Evolutionary conservation across 1,284 basidiomycete genomes (phyloP), one percentile per base, ranked within the genome.

Genomic region (Malassezia pachydermatis): DNA sequence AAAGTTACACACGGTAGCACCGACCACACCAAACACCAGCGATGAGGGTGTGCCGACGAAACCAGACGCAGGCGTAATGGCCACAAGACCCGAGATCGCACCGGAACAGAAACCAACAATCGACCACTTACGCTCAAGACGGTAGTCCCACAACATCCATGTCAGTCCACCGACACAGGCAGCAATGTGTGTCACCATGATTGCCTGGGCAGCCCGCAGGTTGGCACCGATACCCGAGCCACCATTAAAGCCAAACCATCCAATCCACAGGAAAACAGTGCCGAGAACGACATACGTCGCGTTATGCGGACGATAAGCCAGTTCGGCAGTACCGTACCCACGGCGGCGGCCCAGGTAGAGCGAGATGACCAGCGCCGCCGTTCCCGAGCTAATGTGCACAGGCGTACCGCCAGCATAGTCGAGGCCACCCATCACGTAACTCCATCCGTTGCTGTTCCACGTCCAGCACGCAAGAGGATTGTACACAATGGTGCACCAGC

Each of bases 401-500:
- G 74, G 74, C 35, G 70, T 71, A 27, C 74, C 73, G 45, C 74
- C 73, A 14, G 74, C 74, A 51, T 68, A 75, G 58, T 75, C 73
- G 27, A 75, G 67, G n/a, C 68, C 69, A 23, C 73, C 65, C 48
- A 72, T 54, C 17, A 50, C 48, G 55, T 62, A 64, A 30, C 61
- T 47, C 69, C 70, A 72, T n/a, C 69, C 69, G 6, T 56, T 43
- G 17, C 45, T 50, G 54, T 65, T 70, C 70, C 70, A 72, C 1
- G 69, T 67, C 68, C 67, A 70, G 57, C 58, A 62, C 19, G 67
- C 68, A 41, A 71, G 60, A 27, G 68, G 70, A 54, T 59, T 63
- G 75, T 95, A 95, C 27, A 94, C 89, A 55, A 95, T 74, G 3
- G 90, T 95, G 10, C 84, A 77, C 89, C 92, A 98, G 52, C 82